phyloP scores from a whole-genome alignment of 2,329 filamentous ascomycete genomes.

The Ophiostoma pallidulum region DNA sequence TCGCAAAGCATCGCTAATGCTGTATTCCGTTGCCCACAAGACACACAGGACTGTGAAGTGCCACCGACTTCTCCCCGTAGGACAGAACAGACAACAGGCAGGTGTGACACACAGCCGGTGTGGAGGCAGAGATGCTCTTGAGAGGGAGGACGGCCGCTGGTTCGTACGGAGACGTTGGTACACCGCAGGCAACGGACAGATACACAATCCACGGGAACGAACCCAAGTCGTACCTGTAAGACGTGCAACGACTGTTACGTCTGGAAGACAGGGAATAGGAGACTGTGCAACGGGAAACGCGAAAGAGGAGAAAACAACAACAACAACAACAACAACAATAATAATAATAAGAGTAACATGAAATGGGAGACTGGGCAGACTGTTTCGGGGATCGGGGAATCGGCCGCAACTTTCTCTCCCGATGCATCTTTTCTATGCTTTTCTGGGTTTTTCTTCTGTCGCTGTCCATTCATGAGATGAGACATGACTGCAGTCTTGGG shows the following conservation, averaged over 20 bases:
- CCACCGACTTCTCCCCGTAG: constrained; percentile 22
- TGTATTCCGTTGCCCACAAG: constrained; percentile 29
- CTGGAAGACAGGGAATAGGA: neutral
- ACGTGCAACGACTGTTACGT: constrained; percentile 1
- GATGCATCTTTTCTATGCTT: no score
- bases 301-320: neutral
- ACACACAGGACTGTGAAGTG: constrained; percentile 24
- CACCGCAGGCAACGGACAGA: constrained; percentile 2
- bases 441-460: no score
- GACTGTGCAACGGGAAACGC: neutral
- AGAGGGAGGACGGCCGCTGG: neutral
- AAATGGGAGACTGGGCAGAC: no score
- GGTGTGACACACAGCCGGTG: constrained; percentile 33
- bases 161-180: no score
- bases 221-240: neutral
- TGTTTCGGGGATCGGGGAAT: no score
- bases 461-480: no score
- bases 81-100: constrained; percentile 38
- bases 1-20: constrained; percentile 22
- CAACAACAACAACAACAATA: no score
- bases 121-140: constrained; percentile 22
- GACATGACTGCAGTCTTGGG: no score
- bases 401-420: no score
- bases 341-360: no score
- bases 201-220: neutral